Evolutionary conservation across 179 eudicot species (phyloP), one percentile per base, ranked within the genome.

Genomic region (Amaranthus tricolor): DNA sequence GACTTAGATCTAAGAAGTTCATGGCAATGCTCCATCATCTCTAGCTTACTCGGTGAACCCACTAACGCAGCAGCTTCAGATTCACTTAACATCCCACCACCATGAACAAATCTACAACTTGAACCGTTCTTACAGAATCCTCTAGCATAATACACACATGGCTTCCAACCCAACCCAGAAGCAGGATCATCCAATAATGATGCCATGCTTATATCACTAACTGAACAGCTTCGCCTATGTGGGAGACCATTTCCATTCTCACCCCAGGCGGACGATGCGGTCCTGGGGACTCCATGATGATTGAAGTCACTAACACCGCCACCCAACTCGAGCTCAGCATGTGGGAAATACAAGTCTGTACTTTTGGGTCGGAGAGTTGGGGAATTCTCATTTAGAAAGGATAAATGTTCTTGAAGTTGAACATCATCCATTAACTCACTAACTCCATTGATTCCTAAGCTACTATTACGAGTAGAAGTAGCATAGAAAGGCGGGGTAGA

Each of bases 121-220:
- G 80, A 80, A 45, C 97, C 97, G 50, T 91, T 91, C 84, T 91
- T 91, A 55, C 97, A 91, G 71, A 78, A 91, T 9, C 97, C 97
- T 78, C 89, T 88, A 2, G 92, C 95, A 58, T 77, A 91, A 69
- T 88, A 91, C 0, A 90, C 65, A 48, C 97, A 91, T 5, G 94
- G 97, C 48, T 87, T 91, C 95, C 95, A 91, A 5, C 95, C 90
- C 59, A 84, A 77, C 61, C 89, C 89, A 0, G 80, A 81, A 75
- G 76, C 51, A 1, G 82, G 70, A 76, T 85, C 92, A 58, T 79
- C 89, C 9, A 64, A 21, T 55, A 62, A 62, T 4, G 81, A 66
- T 0, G 82, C 87, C 7, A 85, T 24, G 71, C 75, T 80, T 10
- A 87, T 71, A 59, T 90, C 96, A 70, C 80, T 90, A 9, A 89